Evolutionary conservation across 1,284 basidiomycete species (phyloP).

Genomic region (Leccinum subatratum): DNA sequence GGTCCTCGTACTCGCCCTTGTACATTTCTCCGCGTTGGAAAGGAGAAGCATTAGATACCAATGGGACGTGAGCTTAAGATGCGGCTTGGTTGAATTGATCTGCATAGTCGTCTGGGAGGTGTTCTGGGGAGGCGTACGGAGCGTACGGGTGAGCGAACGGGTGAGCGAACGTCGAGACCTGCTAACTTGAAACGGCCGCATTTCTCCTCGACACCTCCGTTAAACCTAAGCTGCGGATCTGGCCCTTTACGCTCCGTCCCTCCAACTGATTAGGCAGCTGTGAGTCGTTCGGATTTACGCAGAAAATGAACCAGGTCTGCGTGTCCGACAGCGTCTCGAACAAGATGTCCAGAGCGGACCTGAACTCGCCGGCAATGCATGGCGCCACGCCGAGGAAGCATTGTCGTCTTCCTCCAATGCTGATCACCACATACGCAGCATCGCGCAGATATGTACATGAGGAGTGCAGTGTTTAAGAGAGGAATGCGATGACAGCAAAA

Average conservation of each 20-base stretch:
- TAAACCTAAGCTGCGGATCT: constrained; percentile 80
- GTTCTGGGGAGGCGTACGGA: constrained; percentile 55
- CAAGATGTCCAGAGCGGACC: constrained; percentile 75
- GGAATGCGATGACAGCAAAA: too few relatives aligned
- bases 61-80: constrained; percentile 66
- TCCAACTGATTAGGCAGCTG: constrained; percentile 95
- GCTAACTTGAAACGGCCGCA: constrained; percentile 36
- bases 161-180: constrained; percentile 59
- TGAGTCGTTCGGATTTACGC: constrained; percentile 90
- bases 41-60: constrained; percentile 48
- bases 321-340: constrained; percentile 88
- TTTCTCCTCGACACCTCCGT: constrained; percentile 73
- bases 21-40: not conserved
- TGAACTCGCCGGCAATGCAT: constrained; percentile 87
- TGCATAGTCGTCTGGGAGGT: constrained; percentile 35
- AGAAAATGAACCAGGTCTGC: constrained; percentile 90
- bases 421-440: too few relatives aligned
- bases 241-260: constrained; percentile 86
- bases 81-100: constrained; percentile 43
- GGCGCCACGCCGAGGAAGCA: constrained; percentile 41
- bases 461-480: too few relatives aligned
- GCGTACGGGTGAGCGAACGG: constrained; percentile 85
- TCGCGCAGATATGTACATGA: too few relatives aligned
- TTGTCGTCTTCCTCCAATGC: constrained; percentile 50
- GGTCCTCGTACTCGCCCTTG: constrained; percentile 31